A percentile compares a stretch with the other conserved stretches of the same genome.
Evolutionary conservation across 352 stramenopile genomes (phyloP).

Genomic region (Phytophthora sojae): DNA sequence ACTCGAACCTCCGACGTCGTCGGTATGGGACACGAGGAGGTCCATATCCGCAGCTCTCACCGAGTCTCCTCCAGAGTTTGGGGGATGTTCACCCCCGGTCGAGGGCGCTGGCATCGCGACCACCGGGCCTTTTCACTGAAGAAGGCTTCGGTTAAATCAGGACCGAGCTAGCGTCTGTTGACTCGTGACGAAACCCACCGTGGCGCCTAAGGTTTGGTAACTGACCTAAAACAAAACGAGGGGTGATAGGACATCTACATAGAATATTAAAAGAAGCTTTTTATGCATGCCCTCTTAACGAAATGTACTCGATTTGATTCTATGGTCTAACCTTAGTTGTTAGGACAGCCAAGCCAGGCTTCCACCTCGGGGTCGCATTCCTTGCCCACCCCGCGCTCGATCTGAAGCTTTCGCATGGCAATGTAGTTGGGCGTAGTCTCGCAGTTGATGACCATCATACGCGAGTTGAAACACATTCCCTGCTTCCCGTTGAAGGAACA

Average conservation of each 20-base stretch:
- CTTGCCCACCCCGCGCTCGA: background rate
- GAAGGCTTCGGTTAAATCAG: no score
- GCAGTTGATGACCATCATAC: background rate
- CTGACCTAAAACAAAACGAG: background rate
- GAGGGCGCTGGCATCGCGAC: background rate
- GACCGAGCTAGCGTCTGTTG: no score
- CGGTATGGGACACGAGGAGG: background rate
- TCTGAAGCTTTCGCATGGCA: background rate
- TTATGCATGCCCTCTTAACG: no score
- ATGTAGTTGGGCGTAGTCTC: background rate
- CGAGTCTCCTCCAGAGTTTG: background rate
- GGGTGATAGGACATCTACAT: no score
- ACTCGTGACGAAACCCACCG: no score
- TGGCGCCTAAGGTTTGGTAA: background rate
- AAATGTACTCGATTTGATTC: background rate
- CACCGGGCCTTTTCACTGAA: no score
- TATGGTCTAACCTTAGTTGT: background rate
- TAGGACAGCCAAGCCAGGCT: background rate
- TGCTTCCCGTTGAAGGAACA: background rate
- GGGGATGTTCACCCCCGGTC: background rate
- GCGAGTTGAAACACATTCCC: background rate
- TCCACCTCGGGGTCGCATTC: background rate
- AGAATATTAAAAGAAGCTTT: no score
- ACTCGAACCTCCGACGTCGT: background rate
- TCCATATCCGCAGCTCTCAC: background rate